Conservation (phyloP, 2,329 filamentous ascomycete species). For the Metarhizium brunneum region DNA sequence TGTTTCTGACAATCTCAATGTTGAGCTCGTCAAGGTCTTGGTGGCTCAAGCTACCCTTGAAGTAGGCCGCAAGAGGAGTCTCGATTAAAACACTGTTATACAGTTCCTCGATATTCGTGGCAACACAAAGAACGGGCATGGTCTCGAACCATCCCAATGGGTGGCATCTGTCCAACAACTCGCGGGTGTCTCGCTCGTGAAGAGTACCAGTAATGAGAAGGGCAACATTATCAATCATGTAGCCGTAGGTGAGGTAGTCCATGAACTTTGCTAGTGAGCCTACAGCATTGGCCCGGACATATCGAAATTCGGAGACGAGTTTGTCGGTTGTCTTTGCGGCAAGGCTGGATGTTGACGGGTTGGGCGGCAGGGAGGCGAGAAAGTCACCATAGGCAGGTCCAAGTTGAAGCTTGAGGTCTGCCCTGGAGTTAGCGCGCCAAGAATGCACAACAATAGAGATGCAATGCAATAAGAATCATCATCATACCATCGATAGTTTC, state of each 20-base stretch:
- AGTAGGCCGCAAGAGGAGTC: conserved; percentile 90
- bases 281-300: conserved; percentile 86
- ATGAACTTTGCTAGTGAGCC: conserved; percentile 91
- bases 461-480: neutral
- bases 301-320: conserved; percentile 93
- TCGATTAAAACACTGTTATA: conserved; percentile 98
- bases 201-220: conserved; percentile 95
- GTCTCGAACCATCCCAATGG: conserved; percentile 98
- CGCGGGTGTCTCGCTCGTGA: conserved; percentile 92
- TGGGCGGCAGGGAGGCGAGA: conserved; percentile 84
- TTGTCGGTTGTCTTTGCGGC: conserved; percentile 96
- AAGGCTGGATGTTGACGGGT: conserved; percentile 91
- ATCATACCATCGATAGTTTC: conserved; percentile 82
- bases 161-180: conserved; percentile 91
- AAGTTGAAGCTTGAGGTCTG: conserved; percentile 96
- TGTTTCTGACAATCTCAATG: conserved; percentile 98
- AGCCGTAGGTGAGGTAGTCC: conserved; percentile 96
- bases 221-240: conserved; percentile 99
- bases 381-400: conserved; percentile 96
- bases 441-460: neutral
- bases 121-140: conserved; percentile 94
- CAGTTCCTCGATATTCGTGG: conserved; percentile 95
- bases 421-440: neutral
- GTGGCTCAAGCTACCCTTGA: conserved; percentile 92
- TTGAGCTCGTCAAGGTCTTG: conserved; percentile 97